Base-by-base conservation (phyloP, 306 rosid species). In the Fragaria iinumae region DNA sequence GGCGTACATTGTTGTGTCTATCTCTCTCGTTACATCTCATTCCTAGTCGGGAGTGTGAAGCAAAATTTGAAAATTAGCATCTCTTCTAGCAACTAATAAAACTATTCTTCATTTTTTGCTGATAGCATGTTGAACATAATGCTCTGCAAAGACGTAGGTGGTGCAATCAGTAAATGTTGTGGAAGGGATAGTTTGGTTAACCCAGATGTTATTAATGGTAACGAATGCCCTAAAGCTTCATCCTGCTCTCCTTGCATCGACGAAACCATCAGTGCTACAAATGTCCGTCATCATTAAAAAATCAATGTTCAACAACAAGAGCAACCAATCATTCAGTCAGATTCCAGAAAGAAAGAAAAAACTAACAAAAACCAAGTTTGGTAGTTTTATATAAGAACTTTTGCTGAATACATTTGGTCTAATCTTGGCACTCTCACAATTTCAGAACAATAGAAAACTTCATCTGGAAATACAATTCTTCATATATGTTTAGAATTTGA, bases 341-440 rank as follows among this genome's bases (percentile, higher is more conserved):
- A 34, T 34, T 16, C 23, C 69, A 64, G 11, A 17, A 36, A 11
- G 2, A 44, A 44, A 47, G 12, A 47, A 11, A 47, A 16, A 6
- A 25, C 29, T 7, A 16, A 2, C 8, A 64, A 2, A 32, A 64
- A 64, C 36, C 17, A 64, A 2, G 32, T 29, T 29, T 29, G 32
- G 32, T 29, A 29, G 72, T 39, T 3, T 67, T 50, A 39, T n/a
- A 67, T 41, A 16, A 39, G 23, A 67, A 38, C 7, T 66, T 43
- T 38, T 17, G 13, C 48, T 38, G 48, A 18, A 17, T 25, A 16
- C 20, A 29, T 63, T 32, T 12, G 20, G 14, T 65, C 44, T 17
- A 39, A 67, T 67, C 50, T 67, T n/a, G 41, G 34, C 41, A n/a
- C 32, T 67, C 71, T 67, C 71, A 14, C 71, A 14, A 67, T 41